Base-by-base conservation (phyloP, 2,329 filamentous ascomycete species). In the Paradendryphiella salina region DNA sequence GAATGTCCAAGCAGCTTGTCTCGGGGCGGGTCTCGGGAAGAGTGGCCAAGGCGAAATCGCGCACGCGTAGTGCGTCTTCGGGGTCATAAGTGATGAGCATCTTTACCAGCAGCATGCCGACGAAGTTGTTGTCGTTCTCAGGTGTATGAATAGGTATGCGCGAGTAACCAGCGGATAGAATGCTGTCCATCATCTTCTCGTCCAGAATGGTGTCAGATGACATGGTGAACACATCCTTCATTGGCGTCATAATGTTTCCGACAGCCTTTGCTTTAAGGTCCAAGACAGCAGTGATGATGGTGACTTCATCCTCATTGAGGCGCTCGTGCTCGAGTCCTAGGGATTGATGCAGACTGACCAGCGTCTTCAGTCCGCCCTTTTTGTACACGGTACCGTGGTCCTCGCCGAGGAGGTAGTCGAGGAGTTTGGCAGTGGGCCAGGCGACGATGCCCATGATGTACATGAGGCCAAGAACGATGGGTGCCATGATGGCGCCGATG, bases 81-180 rank as follows among this genome's bases (percentile, higher is more conserved):
- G 94, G 94, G 60, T 99, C 94, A 71, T 99, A 99, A 0, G 94
- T 97, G 67, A 99, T 99, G 54, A 99, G 83, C 68, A 97, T 97
- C 79, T 99, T 99, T 72, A 99, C 94, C 8, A 99, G 79, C 5
- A 99, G 83, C 93, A 99, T 99, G 57, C 94, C 94, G 23, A 97
- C 87, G 74, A 96, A 99, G 71, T 99, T 93, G 49, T 84, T 83
- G 1, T 83, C 79, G 65, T 92, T 95, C 51, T 90, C 88, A 0
- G 90, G 86, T 32, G 90, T 86, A 69, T 96, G 89, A 52, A 99
- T 96, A 2, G 94, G 94, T 59, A 99, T 97, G 52, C 94, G 83
- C 10, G 94, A 97, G 74, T 97, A 99, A 37, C 94, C 94, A 39
- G 92, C 91, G 1, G 90, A 91, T 6, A 97, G 80, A 49, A 99